These are phyloP conservation scores for Neonectria ditissima DNA, from an alignment of 2,329 filamentous ascomycete genomes.

Conservation along the genomic window DNA sequence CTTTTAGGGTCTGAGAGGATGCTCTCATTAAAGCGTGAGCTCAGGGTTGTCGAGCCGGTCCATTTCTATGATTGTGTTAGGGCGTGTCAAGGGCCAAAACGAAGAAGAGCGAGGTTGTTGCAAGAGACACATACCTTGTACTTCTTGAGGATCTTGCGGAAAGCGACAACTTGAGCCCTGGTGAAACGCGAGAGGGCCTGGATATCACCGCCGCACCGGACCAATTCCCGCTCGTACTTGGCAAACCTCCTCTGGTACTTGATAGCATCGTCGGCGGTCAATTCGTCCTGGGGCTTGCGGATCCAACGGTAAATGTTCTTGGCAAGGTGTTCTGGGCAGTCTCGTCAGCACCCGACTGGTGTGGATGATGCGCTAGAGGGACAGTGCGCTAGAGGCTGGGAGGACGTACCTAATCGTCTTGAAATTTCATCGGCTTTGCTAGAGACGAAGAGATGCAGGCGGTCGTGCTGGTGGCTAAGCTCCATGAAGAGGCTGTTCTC, in stretches of 20 bases:
- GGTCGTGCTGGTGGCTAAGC: constrained; percentile 79
- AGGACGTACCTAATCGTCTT: constrained; percentile 71
- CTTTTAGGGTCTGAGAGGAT: constrained; percentile 75
- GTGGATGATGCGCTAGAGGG: constrained; percentile 29
- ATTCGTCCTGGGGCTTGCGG: constrained; percentile 49
- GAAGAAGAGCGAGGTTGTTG: not conserved
- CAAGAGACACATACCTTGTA: constrained; percentile 64
- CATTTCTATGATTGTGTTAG: constrained; percentile 69
- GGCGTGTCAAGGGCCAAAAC: not conserved
- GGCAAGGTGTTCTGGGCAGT: constrained; percentile 59
- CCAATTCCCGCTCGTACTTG: constrained; percentile 65
- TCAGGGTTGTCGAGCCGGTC: constrained; percentile 78
- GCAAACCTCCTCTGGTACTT: constrained; percentile 65
- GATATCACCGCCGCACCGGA: constrained; percentile 77
- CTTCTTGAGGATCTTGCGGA: constrained; percentile 87
- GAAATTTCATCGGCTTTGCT: constrained; percentile 85
- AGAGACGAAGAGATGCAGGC: constrained; percentile 80
- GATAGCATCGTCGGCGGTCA: constrained; percentile 50
- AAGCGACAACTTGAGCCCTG: constrained; percentile 78
- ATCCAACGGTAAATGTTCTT: constrained; percentile 61
- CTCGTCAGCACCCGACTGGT: constrained; percentile 40
- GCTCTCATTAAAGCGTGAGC: constrained; percentile 73
- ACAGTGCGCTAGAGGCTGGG: constrained; percentile 19
- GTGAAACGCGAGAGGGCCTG: constrained; percentile 78
- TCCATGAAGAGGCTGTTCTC: constrained; percentile 79